A percentile compares a stretch with the other conserved stretches of the same genome.
Conservation (phyloP, 495 filamentous ascomycete genomes). For the Neurospora sublineolata region DNA sequence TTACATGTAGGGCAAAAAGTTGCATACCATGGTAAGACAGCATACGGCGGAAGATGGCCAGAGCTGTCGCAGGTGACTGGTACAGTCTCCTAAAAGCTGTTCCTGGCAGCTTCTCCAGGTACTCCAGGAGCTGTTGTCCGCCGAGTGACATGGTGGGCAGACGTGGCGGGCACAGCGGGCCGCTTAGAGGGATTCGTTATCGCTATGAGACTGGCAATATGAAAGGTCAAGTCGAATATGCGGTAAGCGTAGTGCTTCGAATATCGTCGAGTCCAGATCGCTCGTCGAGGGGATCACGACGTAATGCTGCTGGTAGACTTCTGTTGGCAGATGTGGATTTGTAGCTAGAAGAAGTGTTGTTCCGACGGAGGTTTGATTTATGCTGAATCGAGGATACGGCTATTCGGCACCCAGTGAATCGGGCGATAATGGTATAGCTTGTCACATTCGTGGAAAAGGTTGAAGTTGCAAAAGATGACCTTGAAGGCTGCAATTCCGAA, state of each 20-base stretch:
- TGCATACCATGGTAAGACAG: constrained; percentile 72
- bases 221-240: not conserved
- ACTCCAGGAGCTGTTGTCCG: constrained; percentile 53
- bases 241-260: not conserved
- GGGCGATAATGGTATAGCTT: not conserved
- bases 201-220: not conserved
- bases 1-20: not conserved
- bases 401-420: not conserved
- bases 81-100: constrained; percentile 84
- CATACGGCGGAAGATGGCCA: constrained; percentile 96
- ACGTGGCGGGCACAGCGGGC: not conserved
- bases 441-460: not conserved
- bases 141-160: constrained; percentile 17
- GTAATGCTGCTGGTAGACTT: not conserved
- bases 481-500: not conserved
- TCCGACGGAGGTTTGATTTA: not conserved
- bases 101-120: constrained; percentile 79
- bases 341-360: not conserved
- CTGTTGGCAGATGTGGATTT: not conserved
- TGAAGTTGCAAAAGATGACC: not conserved
- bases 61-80: constrained; percentile 86
- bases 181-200: not conserved
- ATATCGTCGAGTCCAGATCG: not conserved
- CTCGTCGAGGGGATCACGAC: not conserved
- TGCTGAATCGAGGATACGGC: not conserved